Evolutionary conservation across 1,284 basidiomycete genomes (phyloP).

Genomic region (Veloboletus limbatus): DNA sequence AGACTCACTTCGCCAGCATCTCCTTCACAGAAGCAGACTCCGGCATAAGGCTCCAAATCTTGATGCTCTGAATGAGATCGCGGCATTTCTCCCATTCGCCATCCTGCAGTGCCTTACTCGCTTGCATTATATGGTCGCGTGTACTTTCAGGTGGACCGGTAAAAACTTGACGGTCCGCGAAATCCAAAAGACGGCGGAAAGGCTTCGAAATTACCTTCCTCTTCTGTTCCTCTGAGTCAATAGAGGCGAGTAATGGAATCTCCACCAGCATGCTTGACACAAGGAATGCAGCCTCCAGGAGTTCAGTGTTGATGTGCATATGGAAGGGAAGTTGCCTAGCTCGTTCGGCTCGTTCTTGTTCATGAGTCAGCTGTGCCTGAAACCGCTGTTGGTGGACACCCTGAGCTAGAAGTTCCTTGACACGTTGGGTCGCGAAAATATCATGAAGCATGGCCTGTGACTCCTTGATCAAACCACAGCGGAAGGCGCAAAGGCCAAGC

Average conservation of each 20-base stretch:
- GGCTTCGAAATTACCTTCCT: constrained; percentile 91
- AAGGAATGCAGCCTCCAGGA: constrained; percentile 96
- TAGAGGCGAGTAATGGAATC: constrained; percentile 92
- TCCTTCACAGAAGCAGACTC: constrained; percentile 86
- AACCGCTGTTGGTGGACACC: constrained; percentile 93
- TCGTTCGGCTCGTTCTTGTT: constrained; percentile 97
- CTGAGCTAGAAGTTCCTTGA: constrained; percentile 97
- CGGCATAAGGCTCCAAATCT: constrained; percentile 97
- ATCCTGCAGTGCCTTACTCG: constrained; percentile 92
- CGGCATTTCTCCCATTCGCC: constrained; percentile 97
- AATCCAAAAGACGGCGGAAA: constrained; percentile 94
- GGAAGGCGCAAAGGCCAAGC: constrained; percentile 95
- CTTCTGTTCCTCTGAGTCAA: constrained; percentile 91
- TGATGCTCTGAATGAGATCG: constrained; percentile 92
- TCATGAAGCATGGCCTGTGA: constrained; percentile 91
- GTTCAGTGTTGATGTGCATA: constrained; percentile 99
- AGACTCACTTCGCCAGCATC: constrained; percentile 84
- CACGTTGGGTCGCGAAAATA: constrained; percentile 93
- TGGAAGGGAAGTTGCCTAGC: constrained; percentile 98
- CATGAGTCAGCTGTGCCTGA: constrained; percentile 76
- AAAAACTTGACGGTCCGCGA: constrained; percentile 97
- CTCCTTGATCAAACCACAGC: constrained; percentile 92
- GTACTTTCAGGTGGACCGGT: constrained; percentile 99
- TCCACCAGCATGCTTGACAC: constrained; percentile 99
- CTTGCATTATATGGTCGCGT: constrained; percentile 99